Base-by-base conservation (phyloP, 1,284 basidiomycete genomes). In the Ustilago curta region DNA sequence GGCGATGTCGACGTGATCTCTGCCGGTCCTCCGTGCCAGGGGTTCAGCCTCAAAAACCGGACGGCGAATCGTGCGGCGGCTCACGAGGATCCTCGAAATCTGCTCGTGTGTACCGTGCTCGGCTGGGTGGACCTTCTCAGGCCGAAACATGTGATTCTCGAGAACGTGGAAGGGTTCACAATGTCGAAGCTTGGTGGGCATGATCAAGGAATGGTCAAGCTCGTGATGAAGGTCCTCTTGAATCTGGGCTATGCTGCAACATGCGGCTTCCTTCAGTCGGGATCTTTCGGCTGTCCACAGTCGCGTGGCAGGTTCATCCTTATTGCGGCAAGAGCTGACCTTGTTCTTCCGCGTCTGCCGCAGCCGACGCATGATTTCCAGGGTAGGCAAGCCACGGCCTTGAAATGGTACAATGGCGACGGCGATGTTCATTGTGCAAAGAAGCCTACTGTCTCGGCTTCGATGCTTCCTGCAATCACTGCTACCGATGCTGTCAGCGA, bases 11-110 rank as follows among this genome's bases (percentile, higher is more conserved):
- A 76, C 23, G 14, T 76, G 0, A 61, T 76, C 19, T 32, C 50
- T 1, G 68, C 63, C 1, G 72, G 72, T 2, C 72, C 72, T 3
- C 72, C 72, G 1, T 76, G 72, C 29, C 72, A 76, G 21, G 72
- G 72, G 0, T 67, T 71, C 43, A 70, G 68, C 27, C n/a, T 43
- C 8, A 53, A 47, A 40, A 76, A 76, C 18, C 52, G 43, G 3
- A n/a, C 14, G 8, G 67, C 68, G 0, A 4, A 29, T 6, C 50
- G 48, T 4, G 62, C 65, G 8, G 52, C 57, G 6, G 65, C 66
- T 4, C 53, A 70, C 3, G 14, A 59, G 12, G 72, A 75, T 32
- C 37, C 56, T 2, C 39, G 72, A 1, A 75, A 75, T 40, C 63
- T 75, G 0, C 57, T 75, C 6, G 62, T 70, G 0, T 61, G 59